Conservation (phyloP, 208 protist genomes). For the Trypanosoma vivax region DNA sequence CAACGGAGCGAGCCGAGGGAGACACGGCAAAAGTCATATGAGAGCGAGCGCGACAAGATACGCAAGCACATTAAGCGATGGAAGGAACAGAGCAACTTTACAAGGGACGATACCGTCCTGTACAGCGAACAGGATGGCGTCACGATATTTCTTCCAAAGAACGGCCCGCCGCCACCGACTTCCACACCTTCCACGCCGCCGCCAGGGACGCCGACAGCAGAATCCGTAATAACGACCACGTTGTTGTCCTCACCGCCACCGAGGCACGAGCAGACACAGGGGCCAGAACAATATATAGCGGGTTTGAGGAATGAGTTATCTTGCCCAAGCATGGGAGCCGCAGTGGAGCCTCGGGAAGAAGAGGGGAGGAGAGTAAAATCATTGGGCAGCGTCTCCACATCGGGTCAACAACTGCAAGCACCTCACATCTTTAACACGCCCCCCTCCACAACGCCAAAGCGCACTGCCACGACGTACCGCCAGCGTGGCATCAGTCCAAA, state of each 20-base stretch:
- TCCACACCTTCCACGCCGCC: not conserved
- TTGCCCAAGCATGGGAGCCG: not conserved
- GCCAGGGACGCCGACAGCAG: not conserved
- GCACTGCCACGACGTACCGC: slow-evolving; percentile 1
- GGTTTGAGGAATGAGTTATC: not conserved
- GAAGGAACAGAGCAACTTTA: slow-evolving; percentile 7
- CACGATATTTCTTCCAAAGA: slow-evolving; percentile 29
- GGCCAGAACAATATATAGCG: not conserved
- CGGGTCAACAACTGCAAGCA: not conserved
- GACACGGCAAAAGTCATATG: slow-evolving; percentile 13
- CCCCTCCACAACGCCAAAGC: not conserved
- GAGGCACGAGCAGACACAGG: not conserved
- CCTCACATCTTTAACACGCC: not conserved
- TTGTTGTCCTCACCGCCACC: not conserved
- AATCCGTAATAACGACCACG: no score
- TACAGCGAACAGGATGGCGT: slow-evolving; percentile 38
- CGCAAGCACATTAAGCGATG: slow-evolving; percentile 31
- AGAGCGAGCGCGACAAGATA: slow-evolving; percentile 12
- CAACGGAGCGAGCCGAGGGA: slow-evolving; percentile 33
- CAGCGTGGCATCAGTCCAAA: slow-evolving; percentile 9
- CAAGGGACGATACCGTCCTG: slow-evolving; percentile 25
- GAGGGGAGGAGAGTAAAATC: not conserved
- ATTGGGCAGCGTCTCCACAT: not conserved
- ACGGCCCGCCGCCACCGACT: not conserved
- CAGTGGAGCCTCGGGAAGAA: no score